phyloP scores from a whole-genome alignment of 1,284 basidiomycete species.

The Schizophyllum commune region DNA sequence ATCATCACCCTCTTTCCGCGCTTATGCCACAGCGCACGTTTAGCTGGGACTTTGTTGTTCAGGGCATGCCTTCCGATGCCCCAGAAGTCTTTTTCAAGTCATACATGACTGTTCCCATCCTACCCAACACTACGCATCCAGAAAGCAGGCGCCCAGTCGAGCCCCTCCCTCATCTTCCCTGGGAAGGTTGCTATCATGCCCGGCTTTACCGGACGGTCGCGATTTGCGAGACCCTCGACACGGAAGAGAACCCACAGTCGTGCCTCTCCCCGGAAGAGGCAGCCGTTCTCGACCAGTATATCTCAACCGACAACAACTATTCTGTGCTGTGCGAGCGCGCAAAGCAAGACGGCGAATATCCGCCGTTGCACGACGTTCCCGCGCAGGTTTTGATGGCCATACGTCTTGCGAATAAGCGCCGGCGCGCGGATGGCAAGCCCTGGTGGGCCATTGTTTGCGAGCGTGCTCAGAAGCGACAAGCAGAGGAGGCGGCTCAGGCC shows the following conservation, averaged over 20 bases:
- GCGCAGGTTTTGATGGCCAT: neutral
- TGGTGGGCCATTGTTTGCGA: neutral
- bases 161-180: constrained; percentile 6
- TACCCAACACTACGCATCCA: constrained; percentile 7
- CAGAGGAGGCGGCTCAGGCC: too few relatives aligned
- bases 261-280: neutral
- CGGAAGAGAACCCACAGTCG: neutral
- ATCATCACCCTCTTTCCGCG: neutral
- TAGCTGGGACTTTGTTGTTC: constrained; percentile 2
- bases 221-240: neutral
- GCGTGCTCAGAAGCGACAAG: too few relatives aligned
- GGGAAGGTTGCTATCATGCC: constrained; percentile 8
- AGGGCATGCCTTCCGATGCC: constrained; percentile 1
- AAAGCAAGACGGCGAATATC: neutral
- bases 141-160: constrained; percentile 1
- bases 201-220: neutral
- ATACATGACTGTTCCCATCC: constrained; percentile 7
- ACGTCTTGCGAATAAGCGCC: neutral
- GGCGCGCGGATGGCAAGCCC: neutral
- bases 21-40: constrained; percentile 1
- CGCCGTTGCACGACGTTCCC: neutral
- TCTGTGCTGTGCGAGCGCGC: neutral
- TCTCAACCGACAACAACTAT: neutral
- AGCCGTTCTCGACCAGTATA: neutral
- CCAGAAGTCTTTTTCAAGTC: neutral